Percentiles rank a stretch among this genome's conserved stretches.
Evolutionary conservation across 129 eudicot species (phyloP).

Genomic region (carrot (Daucus carota)): DH1_v3.0 NC_030386.2:35124001-35124500

Average conservation of each 20-base stretch:
- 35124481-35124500: conserved; percentile 91
- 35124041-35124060: not conserved
- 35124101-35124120: not conserved
- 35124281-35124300: conserved; percentile 72
- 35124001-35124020: not conserved
- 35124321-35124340: conserved; percentile 86
- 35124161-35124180: not conserved
- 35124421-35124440: not conserved
- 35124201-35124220: not conserved
- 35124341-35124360: conserved; percentile 65
- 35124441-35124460: not conserved
- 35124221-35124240: not conserved
- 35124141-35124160: not conserved
- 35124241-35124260: not conserved
- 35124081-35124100: not conserved
- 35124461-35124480: conserved; percentile 68
- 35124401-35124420: conserved; percentile 12
- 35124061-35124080: not conserved
- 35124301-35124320: conserved; percentile 95
- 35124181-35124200: not conserved
- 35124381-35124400: conserved; percentile 66
- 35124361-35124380: conserved; percentile 95
- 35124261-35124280: not conserved
- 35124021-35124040: not conserved
- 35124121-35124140: not conserved